Evolutionary conservation across 352 stramenopile species (phyloP).

Genomic region (Elongisporangium prolatum): DNA sequence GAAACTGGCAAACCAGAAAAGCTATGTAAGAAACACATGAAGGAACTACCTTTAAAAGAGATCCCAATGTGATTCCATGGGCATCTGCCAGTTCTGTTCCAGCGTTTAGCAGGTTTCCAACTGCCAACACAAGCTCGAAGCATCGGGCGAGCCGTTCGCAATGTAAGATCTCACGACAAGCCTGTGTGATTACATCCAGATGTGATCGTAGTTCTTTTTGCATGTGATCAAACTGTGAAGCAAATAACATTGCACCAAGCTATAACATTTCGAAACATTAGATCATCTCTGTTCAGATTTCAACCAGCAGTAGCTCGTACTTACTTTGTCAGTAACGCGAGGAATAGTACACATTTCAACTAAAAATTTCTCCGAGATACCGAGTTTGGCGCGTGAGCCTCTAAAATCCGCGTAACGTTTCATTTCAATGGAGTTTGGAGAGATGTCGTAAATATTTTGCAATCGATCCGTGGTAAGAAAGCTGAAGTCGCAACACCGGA

Average conservation of each 20-base stretch:
- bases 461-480: slow-evolving; percentile 62
- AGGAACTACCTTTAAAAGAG: slow-evolving; percentile 60
- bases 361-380: slow-evolving; percentile 57
- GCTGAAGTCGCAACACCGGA: slow-evolving; percentile 48
- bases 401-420: slow-evolving; percentile 75
- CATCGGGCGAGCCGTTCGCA: slow-evolving; percentile 69
- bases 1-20: not conserved
- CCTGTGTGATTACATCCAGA: slow-evolving; percentile 44
- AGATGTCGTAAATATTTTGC: slow-evolving; percentile 46
- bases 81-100: slow-evolving; percentile 68
- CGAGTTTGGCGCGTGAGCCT: slow-evolving; percentile 39
- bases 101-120: slow-evolving; percentile 73
- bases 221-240: slow-evolving; percentile 57
- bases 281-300: not conserved
- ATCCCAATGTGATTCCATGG: slow-evolving; percentile 61
- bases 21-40: not conserved
- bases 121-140: slow-evolving; percentile 71
- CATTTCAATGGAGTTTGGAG: slow-evolving; percentile 49
- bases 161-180: slow-evolving; percentile 57
- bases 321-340: slow-evolving; percentile 69
- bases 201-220: slow-evolving; percentile 38
- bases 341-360: slow-evolving; percentile 70
- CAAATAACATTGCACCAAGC: slow-evolving; percentile 70
- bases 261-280: slow-evolving; percentile 12
- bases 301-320: not conserved